phyloP scores from a whole-genome alignment of 2,329 filamentous ascomycete species.

The Talaromyces sp. region DNA sequence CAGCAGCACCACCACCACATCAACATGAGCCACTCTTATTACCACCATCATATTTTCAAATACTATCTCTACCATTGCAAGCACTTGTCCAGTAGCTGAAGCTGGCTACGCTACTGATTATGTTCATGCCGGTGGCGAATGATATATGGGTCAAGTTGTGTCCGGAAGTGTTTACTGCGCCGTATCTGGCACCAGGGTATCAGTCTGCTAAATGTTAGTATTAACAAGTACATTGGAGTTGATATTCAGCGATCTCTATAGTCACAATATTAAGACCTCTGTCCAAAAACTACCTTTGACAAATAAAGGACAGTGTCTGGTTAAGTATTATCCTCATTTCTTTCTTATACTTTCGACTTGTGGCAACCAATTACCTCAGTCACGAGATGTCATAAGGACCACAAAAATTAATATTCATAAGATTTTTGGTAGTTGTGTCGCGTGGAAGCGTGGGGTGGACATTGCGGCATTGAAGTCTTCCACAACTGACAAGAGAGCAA shows the following conservation, averaged over 20 bases:
- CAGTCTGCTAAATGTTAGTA: neutral
- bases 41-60: neutral
- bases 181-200: neutral
- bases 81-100: neutral
- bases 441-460: conserved; percentile 17
- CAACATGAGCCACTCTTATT: neutral
- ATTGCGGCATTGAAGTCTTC: conserved; percentile 21
- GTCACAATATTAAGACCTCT: no score
- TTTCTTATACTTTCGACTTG: no score
- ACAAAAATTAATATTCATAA: conserved; percentile 26
- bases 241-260: no score
- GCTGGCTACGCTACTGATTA: neutral
- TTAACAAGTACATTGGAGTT: neutral
- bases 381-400: conserved; percentile 22
- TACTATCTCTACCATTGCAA: neutral
- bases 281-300: no score
- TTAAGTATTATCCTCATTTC: no score
- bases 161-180: neutral
- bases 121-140: conserved; percentile 1
- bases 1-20: neutral
- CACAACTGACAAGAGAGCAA: conserved; percentile 21
- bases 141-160: conserved; percentile 6
- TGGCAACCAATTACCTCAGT: no score
- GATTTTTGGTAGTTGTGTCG: conserved; percentile 25
- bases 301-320: no score